phyloP scores from a whole-genome alignment of 164 flowering plant species.

The Sextonia rubra region DNA sequence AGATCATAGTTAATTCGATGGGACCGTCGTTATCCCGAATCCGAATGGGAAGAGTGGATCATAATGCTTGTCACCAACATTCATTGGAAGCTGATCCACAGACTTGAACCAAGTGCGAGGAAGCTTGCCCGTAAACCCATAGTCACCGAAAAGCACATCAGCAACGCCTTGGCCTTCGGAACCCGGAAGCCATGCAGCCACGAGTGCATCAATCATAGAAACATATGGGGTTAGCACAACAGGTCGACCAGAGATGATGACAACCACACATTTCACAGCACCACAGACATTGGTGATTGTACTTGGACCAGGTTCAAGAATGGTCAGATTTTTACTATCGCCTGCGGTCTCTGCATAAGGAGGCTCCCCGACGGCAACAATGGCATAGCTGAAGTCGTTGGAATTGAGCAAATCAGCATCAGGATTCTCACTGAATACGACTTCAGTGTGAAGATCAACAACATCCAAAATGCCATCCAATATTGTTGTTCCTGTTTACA shows the following conservation, averaged over 20 bases:
- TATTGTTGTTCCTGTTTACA: slow-evolving; percentile 41
- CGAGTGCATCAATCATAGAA: slow-evolving; percentile 31
- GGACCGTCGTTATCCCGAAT: slow-evolving; percentile 26
- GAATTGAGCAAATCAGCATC: slow-evolving; percentile 18
- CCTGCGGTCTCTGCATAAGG: slow-evolving; percentile 33
- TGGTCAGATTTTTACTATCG: slow-evolving; percentile 28
- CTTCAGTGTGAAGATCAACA: slow-evolving; percentile 26
- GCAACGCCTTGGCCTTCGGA: slow-evolving; percentile 39
- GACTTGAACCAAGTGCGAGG: slow-evolving; percentile 33
- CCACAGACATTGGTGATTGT: slow-evolving; percentile 30
- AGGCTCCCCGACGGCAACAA: slow-evolving; percentile 40
- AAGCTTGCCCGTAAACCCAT: slow-evolving; percentile 38
- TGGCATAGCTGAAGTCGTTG: slow-evolving; percentile 27
- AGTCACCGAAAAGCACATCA: slow-evolving; percentile 36
- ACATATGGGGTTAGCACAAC: slow-evolving; percentile 30
- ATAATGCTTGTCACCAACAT: slow-evolving; percentile 32
- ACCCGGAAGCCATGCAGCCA: slow-evolving; percentile 47
- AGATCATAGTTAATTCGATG: neutral
- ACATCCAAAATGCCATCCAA: slow-evolving; percentile 21
- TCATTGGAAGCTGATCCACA: slow-evolving; percentile 39
- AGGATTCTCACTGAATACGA: slow-evolving; percentile 26
- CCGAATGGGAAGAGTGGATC: slow-evolving; percentile 40
- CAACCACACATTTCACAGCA: slow-evolving; percentile 25
- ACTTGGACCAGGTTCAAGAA: slow-evolving; percentile 25
- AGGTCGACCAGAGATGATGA: slow-evolving; percentile 35